Percentiles rank a stretch among this genome's conserved stretches.
Conservation (phyloP, 2,329 filamentous ascomycete species). For the Hansfordia pulvinata region DNA sequence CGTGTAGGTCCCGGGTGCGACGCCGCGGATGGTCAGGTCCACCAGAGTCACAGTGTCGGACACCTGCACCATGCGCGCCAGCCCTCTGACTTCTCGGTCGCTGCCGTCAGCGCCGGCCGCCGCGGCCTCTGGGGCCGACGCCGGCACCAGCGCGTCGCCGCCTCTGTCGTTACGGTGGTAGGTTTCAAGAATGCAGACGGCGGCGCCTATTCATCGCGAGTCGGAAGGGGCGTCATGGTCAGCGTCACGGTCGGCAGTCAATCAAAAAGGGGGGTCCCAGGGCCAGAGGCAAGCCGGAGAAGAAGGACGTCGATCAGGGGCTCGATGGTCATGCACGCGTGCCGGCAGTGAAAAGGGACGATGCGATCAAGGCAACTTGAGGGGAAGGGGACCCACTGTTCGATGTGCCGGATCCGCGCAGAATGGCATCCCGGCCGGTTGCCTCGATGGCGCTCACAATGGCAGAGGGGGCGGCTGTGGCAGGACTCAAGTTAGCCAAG, state of each 20-base stretch:
- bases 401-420: constrained; percentile 75
- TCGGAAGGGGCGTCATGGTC: no score
- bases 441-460: constrained; percentile 82
- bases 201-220: no score
- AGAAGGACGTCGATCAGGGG: constrained; percentile 9
- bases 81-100: constrained; percentile 56
- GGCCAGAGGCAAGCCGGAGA: not conserved
- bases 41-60: constrained; percentile 65
- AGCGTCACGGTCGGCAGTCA: no score
- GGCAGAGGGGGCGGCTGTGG: constrained; percentile 63
- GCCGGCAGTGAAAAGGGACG: constrained; percentile 2
- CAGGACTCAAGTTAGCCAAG: not conserved
- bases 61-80: constrained; percentile 91
- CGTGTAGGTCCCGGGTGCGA: constrained; percentile 68
- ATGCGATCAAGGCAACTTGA: not conserved
- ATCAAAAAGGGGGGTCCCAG: no score
- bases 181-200: constrained; percentile 93
- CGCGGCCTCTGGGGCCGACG: constrained; percentile 20
- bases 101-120: constrained; percentile 15
- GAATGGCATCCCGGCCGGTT: constrained; percentile 85
- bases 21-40: constrained; percentile 74
- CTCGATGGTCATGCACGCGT: constrained; percentile 4
- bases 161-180: constrained; percentile 45
- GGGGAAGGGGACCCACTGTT: constrained; percentile 50
- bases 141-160: constrained; percentile 15